phyloP scores from a whole-genome alignment of 495 filamentous ascomycete species.

The Niebla homalea region DNA sequence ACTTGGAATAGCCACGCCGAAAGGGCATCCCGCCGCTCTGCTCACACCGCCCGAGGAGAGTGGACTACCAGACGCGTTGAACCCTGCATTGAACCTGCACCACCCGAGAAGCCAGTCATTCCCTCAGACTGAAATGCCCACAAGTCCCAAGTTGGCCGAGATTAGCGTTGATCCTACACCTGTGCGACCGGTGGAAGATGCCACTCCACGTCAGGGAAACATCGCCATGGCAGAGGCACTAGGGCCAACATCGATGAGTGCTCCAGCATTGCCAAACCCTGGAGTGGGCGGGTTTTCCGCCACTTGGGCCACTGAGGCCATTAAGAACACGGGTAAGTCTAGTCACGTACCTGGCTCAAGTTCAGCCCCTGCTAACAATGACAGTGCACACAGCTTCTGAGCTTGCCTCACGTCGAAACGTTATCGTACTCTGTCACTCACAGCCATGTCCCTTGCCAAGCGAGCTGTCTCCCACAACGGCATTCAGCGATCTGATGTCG shows the following conservation, averaged over 20 bases:
- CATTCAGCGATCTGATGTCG: constrained; percentile 5
- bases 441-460: constrained; percentile 46
- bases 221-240: constrained; percentile 17
- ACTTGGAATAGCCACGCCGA: constrained; percentile 26
- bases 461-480: constrained; percentile 25
- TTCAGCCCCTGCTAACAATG: background rate
- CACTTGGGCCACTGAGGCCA: too few species aligned
- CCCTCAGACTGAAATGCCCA: constrained; percentile 11
- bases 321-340: too few species aligned
- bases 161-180: background rate
- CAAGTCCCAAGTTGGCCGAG: constrained; percentile 1
- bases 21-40: constrained; percentile 20
- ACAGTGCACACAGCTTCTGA: constrained; percentile 5
- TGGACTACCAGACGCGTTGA: background rate
- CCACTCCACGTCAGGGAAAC: constrained; percentile 18
- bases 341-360: too few species aligned
- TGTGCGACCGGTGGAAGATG: background rate
- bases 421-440: constrained; percentile 48
- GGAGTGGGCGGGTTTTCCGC: too few species aligned
- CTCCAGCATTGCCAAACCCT: too few species aligned
- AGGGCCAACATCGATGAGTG: too few species aligned
- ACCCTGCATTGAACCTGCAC: background rate
- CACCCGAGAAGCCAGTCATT: background rate
- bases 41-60: constrained; percentile 19
- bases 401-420: too few species aligned